Evolutionary conservation across 2,329 filamentous ascomycete species (phyloP).

Genomic region (Thelonectria blattea): DNA sequence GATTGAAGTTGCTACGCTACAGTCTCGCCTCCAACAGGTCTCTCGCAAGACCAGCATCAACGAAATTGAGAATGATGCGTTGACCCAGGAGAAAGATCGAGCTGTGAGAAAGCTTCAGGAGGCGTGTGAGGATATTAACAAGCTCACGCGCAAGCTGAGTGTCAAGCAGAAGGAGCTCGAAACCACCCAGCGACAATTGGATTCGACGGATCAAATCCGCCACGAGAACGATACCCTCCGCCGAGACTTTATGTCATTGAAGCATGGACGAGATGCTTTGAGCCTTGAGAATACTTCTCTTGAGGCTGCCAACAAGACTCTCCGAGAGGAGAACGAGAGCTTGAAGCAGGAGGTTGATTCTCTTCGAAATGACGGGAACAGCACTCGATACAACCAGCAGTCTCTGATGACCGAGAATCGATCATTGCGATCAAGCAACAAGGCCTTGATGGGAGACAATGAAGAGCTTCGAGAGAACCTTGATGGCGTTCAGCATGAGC

Average conservation of each 20-base stretch:
- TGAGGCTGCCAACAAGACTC: conserved; percentile 47
- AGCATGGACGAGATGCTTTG: conserved; percentile 46
- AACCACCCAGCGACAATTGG: conserved; percentile 49
- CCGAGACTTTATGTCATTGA: conserved; percentile 49
- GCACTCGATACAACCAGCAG: conserved; percentile 50
- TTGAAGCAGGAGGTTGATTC: conserved; percentile 50
- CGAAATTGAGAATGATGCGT: conserved; percentile 67
- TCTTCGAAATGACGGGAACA: conserved; percentile 50
- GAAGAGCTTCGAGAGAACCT: conserved; percentile 51
- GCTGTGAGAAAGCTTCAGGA: conserved; percentile 67
- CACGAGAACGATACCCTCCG: conserved; percentile 48
- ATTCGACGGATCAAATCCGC: conserved; percentile 48
- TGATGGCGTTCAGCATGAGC: conserved; percentile 48
- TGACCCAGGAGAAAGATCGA: conserved; percentile 69
- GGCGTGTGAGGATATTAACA: conserved; percentile 64
- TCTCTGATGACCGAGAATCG: conserved; percentile 52
- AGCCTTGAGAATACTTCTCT: conserved; percentile 51
- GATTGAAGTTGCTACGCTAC: conserved; percentile 63
- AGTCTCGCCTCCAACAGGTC: conserved; percentile 66
- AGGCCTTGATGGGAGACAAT: conserved; percentile 50
- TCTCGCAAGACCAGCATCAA: conserved; percentile 67
- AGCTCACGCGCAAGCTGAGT: conserved; percentile 52
- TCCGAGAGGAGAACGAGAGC: conserved; percentile 44
- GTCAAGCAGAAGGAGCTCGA: conserved; percentile 51
- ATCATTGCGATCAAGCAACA: conserved; percentile 51